Evolutionary conservation across 1,284 basidiomycete genomes (phyloP), one percentile per base, ranked within the genome.

Genomic region (Fistulina hepatica): DNA sequence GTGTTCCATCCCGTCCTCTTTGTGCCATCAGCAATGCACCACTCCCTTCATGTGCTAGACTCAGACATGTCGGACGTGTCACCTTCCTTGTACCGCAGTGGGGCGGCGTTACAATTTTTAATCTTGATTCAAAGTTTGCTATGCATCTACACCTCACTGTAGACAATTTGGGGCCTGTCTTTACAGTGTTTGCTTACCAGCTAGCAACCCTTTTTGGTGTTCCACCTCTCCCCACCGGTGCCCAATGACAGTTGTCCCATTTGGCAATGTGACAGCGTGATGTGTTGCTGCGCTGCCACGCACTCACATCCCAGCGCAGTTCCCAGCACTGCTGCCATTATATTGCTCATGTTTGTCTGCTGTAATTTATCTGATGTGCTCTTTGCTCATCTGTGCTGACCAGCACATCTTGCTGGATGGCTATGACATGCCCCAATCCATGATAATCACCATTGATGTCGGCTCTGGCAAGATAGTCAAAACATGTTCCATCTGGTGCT

Each of bases 61-160:
- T 46, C 60, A 9, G 53, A 71, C 33, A 33, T 31, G 28, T 30
- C 33, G 43, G 48, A 39, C 42, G 50, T 76, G 73, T 61, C 23
- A 75, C 83, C 7, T 98, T 97, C 67, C 70, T 97, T 17, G 69
- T 95, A 2, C 94, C 95, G 1, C 94, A 97, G 59, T 95, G 90
- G 81, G 94, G 95, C 27, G 83, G 90, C 11, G 84, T 98, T 33
- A 73, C 85, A 38, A 70, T 97, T 36, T 61, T 79, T 47, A 91
- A 95, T 53, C 71, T 74, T 20, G 64, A 63, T 6, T 19, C 57
- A 12, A 51, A 59, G 21, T 40, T 50, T 20, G 26, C 36, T 31
- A 20, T 21, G 43, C 15, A 19, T 36, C 19, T 12, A 22, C 53
- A 61, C 31, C 56, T 81, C 16, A 55, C 66, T n/a, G 39, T 56